phyloP scores from a whole-genome alignment of 2,329 filamentous ascomycete species.

The Onygenales sp. region DNA sequence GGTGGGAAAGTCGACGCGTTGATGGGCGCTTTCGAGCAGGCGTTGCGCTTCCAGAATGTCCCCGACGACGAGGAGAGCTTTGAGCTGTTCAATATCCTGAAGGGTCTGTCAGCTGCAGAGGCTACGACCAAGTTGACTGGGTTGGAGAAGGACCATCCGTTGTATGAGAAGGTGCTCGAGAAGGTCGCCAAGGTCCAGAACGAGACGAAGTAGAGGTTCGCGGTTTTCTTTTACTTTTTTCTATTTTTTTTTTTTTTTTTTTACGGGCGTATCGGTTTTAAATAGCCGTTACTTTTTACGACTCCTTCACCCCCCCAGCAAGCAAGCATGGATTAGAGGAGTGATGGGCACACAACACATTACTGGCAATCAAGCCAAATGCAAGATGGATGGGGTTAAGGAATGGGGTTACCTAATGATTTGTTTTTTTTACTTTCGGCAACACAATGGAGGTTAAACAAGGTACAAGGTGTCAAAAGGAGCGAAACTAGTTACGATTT shows the following conservation, averaged over 20 bases:
- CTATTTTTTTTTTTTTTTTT: neutral
- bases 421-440: no score
- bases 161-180: slow-evolving; percentile 65
- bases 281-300: no score
- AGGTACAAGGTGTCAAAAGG: no score
- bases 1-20: slow-evolving; percentile 64
- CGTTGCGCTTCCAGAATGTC: slow-evolving; percentile 91
- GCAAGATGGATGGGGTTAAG: no score
- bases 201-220: slow-evolving; percentile 27
- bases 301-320: no score
- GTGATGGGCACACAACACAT: no score
- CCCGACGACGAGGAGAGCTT: slow-evolving; percentile 82
- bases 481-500: no score
- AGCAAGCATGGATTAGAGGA: no score
- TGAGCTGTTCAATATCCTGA: slow-evolving; percentile 79
- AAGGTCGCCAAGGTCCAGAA: slow-evolving; percentile 75
- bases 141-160: slow-evolving; percentile 63
- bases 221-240: neutral
- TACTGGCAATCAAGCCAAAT: no score
- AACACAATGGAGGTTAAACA: no score
- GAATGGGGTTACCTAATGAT: no score
- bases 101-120: slow-evolving; percentile 59
- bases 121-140: slow-evolving; percentile 76
- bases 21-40: slow-evolving; percentile 78
- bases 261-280: neutral